These are phyloP conservation scores for Septoria petroselini DNA, from an alignment of 2,329 filamentous ascomycete genomes.

Conservation along the genomic window DNA sequence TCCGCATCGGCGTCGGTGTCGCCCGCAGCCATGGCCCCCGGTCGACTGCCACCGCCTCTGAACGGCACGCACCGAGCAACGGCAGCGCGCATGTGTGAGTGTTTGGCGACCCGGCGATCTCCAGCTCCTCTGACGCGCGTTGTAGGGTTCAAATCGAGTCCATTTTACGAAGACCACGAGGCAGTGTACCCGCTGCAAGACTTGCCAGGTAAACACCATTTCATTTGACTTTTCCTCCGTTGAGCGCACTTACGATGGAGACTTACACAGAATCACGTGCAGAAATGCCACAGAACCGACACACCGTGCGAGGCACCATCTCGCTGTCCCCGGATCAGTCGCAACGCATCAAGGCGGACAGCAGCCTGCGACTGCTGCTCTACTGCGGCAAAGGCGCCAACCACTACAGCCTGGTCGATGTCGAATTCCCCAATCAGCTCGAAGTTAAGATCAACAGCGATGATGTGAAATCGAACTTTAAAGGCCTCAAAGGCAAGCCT, in stretches of 20 bases:
- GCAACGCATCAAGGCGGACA: conserved; percentile 57
- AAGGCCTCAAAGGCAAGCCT: conserved; percentile 92
- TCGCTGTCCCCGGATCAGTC: conserved; percentile 54
- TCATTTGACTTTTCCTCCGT: conserved; percentile 5
- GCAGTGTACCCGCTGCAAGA: conserved; percentile 63
- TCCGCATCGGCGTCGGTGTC: not conserved
- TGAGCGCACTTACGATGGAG: conserved; percentile 36
- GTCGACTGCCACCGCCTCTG: conserved; percentile 9
- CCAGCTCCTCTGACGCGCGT: conserved; percentile 1
- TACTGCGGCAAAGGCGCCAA: conserved; percentile 68
- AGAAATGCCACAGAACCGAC: conserved; percentile 60
- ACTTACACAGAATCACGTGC: conserved; percentile 29
- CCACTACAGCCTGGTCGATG: conserved; percentile 60
- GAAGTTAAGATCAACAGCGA: conserved; percentile 87
- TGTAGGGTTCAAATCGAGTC: conserved; percentile 66
- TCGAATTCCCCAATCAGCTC: conserved; percentile 87
- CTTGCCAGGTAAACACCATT: conserved; percentile 64
- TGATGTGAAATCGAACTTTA: conserved; percentile 87
- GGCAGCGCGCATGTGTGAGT: conserved; percentile 25
- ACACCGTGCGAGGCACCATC: conserved; percentile 59
- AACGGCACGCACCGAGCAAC: conserved; percentile 19
- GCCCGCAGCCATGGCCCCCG: conserved; percentile 18
- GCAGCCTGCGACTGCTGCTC: conserved; percentile 70
- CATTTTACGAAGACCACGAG: conserved; percentile 73
- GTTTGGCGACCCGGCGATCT: not conserved